Percentiles rank a stretch among this genome's conserved stretches.
These are phyloP conservation scores for Colletotrichum sp. DNA, from an alignment of 2,329 filamentous ascomycete species.

Conservation along the genomic window DNA sequence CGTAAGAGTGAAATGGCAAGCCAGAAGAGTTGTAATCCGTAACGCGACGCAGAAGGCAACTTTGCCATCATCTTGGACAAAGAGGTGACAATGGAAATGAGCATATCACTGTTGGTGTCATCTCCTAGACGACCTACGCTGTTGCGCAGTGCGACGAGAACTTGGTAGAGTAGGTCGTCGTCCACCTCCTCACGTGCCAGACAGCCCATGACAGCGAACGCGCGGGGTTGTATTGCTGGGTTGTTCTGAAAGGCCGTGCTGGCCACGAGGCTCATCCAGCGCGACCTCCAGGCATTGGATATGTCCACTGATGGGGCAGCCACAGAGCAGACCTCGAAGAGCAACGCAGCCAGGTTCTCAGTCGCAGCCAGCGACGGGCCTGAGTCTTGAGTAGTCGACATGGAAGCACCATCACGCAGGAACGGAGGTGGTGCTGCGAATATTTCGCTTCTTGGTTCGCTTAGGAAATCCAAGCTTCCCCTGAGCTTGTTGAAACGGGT, in stretches of 20 bases:
- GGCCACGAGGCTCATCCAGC: slow-evolving; percentile 76
- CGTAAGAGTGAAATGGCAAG: slow-evolving; percentile 70
- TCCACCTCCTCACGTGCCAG: slow-evolving; percentile 75
- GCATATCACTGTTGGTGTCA: slow-evolving; percentile 70
- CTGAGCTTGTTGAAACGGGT: slow-evolving; percentile 60
- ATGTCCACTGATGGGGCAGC: slow-evolving; percentile 69
- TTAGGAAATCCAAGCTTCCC: slow-evolving; percentile 61
- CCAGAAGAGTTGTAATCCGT: slow-evolving; percentile 74
- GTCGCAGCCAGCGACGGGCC: slow-evolving; percentile 58
- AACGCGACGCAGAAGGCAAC: slow-evolving; percentile 69
- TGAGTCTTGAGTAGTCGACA: slow-evolving; percentile 59
- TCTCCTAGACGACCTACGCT: slow-evolving; percentile 70
- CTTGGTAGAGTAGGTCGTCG: slow-evolving; percentile 74
- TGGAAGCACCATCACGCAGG: slow-evolving; percentile 57
- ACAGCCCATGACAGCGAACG: slow-evolving; percentile 75
- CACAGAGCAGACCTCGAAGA: slow-evolving; percentile 68
- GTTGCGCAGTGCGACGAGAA: slow-evolving; percentile 70
- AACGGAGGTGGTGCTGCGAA: slow-evolving; percentile 54
- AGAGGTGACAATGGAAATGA: slow-evolving; percentile 70
- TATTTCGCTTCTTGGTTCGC: slow-evolving; percentile 64
- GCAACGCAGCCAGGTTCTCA: slow-evolving; percentile 64
- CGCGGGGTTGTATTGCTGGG: slow-evolving; percentile 71
- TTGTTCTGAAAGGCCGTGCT: slow-evolving; percentile 78
- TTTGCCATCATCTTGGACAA: slow-evolving; percentile 76
- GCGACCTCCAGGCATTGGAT: slow-evolving; percentile 72